Conservation (phyloP, 768 basidiomycete species). For the Mycena metata region DNA sequence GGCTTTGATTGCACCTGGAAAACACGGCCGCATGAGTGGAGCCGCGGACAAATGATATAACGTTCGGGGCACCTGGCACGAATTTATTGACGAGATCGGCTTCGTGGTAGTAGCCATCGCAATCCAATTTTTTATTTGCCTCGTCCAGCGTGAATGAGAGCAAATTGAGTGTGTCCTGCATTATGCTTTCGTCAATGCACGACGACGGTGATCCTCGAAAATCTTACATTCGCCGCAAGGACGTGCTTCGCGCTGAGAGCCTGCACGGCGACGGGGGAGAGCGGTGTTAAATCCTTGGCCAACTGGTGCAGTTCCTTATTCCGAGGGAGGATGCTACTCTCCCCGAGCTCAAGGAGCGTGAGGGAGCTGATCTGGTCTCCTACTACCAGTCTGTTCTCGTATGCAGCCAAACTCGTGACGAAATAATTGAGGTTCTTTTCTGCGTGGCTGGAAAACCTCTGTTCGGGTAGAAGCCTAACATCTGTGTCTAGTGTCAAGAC, state of each 20-base stretch:
- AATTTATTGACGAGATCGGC: slow-evolving; percentile 87
- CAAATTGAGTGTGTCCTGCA: slow-evolving; percentile 75
- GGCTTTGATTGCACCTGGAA: slow-evolving; percentile 67
- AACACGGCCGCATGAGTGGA: background rate
- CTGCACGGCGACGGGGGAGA: slow-evolving; percentile 81
- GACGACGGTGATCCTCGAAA: slow-evolving; percentile 20
- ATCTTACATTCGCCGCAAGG: slow-evolving; percentile 82
- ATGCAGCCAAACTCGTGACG: slow-evolving; percentile 74
- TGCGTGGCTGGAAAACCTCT: slow-evolving; percentile 56
- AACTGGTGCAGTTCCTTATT: slow-evolving; percentile 59
- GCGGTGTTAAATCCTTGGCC: slow-evolving; percentile 80
- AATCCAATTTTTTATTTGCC: slow-evolving; percentile 60
- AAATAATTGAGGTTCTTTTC: slow-evolving; percentile 90
- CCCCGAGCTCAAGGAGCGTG: slow-evolving; percentile 71
- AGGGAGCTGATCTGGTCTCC: slow-evolving; percentile 88
- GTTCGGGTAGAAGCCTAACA: slow-evolving; percentile 42
- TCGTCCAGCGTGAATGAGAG: slow-evolving; percentile 67
- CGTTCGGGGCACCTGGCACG: slow-evolving; percentile 63
- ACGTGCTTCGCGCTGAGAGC: slow-evolving; percentile 66
- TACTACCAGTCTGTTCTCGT: slow-evolving; percentile 69
- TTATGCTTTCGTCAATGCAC: slow-evolving; percentile 8
- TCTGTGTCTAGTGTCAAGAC: slow-evolving; percentile 58
- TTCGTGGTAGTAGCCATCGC: slow-evolving; percentile 78
- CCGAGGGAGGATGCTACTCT: background rate
- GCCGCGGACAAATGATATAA: background rate